These are phyloP conservation scores for Lichtheimia corymbifera DNA, from an alignment of 371 early-diverging fungal species.

Conservation along the genomic window DNA sequence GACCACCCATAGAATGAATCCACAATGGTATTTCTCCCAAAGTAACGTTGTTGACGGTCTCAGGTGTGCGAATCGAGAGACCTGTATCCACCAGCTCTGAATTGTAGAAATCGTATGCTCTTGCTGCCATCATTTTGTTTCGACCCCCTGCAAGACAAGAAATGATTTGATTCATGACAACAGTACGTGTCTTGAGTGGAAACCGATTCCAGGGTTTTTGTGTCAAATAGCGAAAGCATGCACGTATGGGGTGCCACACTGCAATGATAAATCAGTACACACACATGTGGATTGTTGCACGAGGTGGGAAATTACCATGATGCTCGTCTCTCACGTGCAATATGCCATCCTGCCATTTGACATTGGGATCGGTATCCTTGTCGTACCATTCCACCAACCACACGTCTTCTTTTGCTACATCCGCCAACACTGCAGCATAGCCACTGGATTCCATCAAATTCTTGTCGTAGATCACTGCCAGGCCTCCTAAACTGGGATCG, in stretches of 20 bases:
- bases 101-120: conserved; percentile 91
- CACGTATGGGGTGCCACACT: conserved; percentile 88
- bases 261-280: not conserved
- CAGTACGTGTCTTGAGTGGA: conserved; percentile 79
- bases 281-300: no score
- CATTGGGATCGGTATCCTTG: conserved; percentile 78
- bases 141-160: conserved; percentile 92
- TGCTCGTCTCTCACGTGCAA: conserved; percentile 75
- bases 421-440: conserved; percentile 88
- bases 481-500: conserved; percentile 71
- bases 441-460: conserved; percentile 92
- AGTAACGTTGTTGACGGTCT: conserved; percentile 88
- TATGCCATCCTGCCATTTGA: conserved; percentile 81
- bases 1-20: conserved; percentile 88
- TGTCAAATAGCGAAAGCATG: conserved; percentile 91
- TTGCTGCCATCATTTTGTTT: conserved; percentile 95
- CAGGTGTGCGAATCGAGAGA: conserved; percentile 82
- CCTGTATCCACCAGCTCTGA: conserved; percentile 75
- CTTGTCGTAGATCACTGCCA: conserved; percentile 91
- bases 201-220: conserved; percentile 94
- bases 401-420: conserved; percentile 81
- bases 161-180: conserved; percentile 89
- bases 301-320: conserved; percentile 39
- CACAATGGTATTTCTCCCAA: conserved; percentile 86
- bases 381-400: conserved; percentile 85